Base-by-base conservation (phyloP, 1,284 basidiomycete species). In the Leccinum olivaceoglutinosum region DNA sequence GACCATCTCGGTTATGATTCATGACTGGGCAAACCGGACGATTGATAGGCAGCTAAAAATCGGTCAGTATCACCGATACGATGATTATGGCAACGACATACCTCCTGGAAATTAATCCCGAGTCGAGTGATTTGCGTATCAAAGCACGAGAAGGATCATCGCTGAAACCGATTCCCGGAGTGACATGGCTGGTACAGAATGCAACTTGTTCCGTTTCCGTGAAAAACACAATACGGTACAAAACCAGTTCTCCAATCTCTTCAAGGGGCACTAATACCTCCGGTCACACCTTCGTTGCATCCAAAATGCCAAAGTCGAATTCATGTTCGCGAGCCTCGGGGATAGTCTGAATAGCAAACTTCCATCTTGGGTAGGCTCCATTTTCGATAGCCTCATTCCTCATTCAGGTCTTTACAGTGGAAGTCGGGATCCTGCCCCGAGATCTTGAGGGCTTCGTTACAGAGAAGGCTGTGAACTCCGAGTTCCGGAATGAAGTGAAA, bases 391-490 rank as follows among this genome's bases (percentile, higher is more conserved):
- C n/a, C n/a, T n/a, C n/a, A n/a, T n/a, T n/a, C 90, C 69, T 92
- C 89, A 63, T 84, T 82, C 8, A 93, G 76, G 70, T 93, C 91
- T 71, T 91, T 89, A 55, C 90, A 82, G 68, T 92, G 91, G 76
- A 92, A 93, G 73, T 93, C 87, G 61, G 89, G 88, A 73, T 92
- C 89, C 70, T 90, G 90, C 2, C 92, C 92, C n/a, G 73, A 73
- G 57, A 94, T 82, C 73, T 94, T 94, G 64, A 94, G 78, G 0
- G 90, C 90, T 70, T 94, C 93, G 65, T 94, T 92, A 92, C 93
- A 94, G 11, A 88, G 78, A n/a, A 94, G 76, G 63, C 85, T 89
- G 71, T 94, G 90, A 5, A 89, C 87, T 21, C 93, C 92, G 18
- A 93, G 82, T 72, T 92, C 87, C 0, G 91, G 90, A 46, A 85